A percentile compares a stretch with the other conserved stretches of the same genome.
phyloP scores from a whole-genome alignment of 257 asterid genomes.

The Cordia subcordata region DNA sequence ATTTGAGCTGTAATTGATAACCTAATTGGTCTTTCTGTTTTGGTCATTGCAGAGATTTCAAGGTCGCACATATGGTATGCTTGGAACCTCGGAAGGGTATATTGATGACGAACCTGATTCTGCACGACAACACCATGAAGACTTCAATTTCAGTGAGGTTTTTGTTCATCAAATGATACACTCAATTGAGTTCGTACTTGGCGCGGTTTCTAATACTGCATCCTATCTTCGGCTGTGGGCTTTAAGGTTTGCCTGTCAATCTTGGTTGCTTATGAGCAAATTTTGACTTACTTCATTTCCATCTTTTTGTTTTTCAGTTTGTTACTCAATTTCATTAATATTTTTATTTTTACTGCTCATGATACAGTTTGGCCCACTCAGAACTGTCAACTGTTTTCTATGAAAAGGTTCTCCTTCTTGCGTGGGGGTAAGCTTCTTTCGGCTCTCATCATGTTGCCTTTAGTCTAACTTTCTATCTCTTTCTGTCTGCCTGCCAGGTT shows the following conservation, averaged over 20 bases:
- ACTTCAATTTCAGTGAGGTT: slow-evolving; percentile 79
- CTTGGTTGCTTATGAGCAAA: slow-evolving; percentile 1
- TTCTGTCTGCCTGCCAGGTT: too few relatives aligned
- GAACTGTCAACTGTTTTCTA: slow-evolving; percentile 90
- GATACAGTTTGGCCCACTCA: slow-evolving; percentile 84
- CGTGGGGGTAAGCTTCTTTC: slow-evolving; percentile 71
- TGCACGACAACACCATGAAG: slow-evolving; percentile 61
- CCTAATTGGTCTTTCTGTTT: too few relatives aligned
- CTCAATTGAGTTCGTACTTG: slow-evolving; percentile 85
- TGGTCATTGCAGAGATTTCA: slow-evolving; percentile 58
- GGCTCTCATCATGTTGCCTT: too few relatives aligned
- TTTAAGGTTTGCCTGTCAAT: slow-evolving; percentile 47
- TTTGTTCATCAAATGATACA: slow-evolving; percentile 99
- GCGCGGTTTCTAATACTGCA: slow-evolving; percentile 95
- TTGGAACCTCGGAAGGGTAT: slow-evolving; percentile 66
- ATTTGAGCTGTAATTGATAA: too few relatives aligned
- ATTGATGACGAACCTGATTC: slow-evolving; percentile 66
- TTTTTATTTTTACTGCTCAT: neutral
- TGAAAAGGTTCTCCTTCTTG: slow-evolving; percentile 83
- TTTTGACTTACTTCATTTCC: neutral
- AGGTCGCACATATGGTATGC: slow-evolving; percentile 75
- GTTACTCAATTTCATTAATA: neutral
- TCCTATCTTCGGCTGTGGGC: slow-evolving; percentile 97
- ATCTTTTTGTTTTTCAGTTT: neutral
- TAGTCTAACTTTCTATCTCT: too few relatives aligned